A percentile compares a stretch with the other conserved stretches of the same genome.
Evolutionary conservation across 2,329 filamentous ascomycete genomes (phyloP).

Genomic region (Thermothelomyces thermophilus): DNA sequence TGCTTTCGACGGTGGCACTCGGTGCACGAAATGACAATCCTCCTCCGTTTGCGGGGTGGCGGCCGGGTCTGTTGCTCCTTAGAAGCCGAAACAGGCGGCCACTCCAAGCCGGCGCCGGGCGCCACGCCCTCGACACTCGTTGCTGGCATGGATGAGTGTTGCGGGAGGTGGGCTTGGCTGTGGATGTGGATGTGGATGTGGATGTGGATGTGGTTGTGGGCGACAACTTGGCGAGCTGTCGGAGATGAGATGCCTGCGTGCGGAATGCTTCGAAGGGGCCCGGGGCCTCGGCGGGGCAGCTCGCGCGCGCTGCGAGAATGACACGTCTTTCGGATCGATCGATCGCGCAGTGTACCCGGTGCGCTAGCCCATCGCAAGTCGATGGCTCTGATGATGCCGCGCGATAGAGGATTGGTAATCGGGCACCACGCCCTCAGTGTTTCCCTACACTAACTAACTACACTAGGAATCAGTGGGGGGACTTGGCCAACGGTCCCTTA

Average conservation of each 20-base stretch:
- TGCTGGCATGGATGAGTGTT: constrained; percentile 10
- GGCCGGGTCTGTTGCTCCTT: constrained; percentile 24
- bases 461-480: too few relatives aligned
- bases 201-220: too few relatives aligned
- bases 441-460: neutral
- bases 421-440: neutral
- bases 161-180: too few relatives aligned
- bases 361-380: neutral
- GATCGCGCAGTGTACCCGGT: too few relatives aligned
- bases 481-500: constrained; percentile 5
- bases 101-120: neutral
- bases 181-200: neutral
- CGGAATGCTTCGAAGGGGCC: neutral
- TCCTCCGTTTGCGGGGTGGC: constrained; percentile 49
- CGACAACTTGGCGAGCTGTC: too few relatives aligned
- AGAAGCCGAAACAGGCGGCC: neutral
- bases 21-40: constrained; percentile 56
- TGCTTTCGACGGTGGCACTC: constrained; percentile 60
- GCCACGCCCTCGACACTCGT: constrained; percentile 10
- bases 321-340: too few relatives aligned
- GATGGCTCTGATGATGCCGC: neutral
- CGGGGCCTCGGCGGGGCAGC: too few relatives aligned
- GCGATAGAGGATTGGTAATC: neutral
- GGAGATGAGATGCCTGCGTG: too few relatives aligned
- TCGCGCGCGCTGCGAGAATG: too few relatives aligned